These are phyloP conservation scores for Abrus pulchellus DNA, from an alignment of 306 rosid genomes.

Conservation along the genomic window DNA sequence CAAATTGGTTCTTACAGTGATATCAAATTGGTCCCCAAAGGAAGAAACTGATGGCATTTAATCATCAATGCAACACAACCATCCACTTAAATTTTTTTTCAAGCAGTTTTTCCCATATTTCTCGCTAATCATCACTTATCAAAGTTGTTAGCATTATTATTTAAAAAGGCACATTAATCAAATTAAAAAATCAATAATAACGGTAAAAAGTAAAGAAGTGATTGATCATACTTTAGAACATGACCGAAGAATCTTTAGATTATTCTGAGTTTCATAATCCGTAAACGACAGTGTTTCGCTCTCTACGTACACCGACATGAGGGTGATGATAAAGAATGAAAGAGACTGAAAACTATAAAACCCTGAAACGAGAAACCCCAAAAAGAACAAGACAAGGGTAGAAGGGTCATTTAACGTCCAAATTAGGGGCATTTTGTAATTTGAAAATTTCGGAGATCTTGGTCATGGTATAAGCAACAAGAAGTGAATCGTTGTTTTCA, in stretches of 20 bases:
- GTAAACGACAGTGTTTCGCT: conserved; percentile 34
- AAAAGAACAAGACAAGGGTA: not conserved
- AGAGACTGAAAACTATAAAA: not conserved
- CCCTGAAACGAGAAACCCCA: not conserved
- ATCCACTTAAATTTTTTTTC: too few species aligned
- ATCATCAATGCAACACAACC: not conserved
- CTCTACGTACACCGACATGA: conserved; percentile 48
- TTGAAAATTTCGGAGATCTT: not conserved
- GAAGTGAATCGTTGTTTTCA: not conserved
- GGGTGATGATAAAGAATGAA: not conserved
- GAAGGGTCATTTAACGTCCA: not conserved
- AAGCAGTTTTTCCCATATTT: too few species aligned
- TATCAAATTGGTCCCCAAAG: not conserved
- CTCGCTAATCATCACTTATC: conserved; percentile 1
- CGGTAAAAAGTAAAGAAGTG: not conserved
- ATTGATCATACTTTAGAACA: conserved; percentile 60
- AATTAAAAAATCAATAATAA: conserved; percentile 1
- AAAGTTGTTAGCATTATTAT: not conserved
- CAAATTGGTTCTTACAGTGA: not conserved
- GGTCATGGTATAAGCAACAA: not conserved
- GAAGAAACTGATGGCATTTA: conserved; percentile 12
- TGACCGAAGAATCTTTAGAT: conserved; percentile 63
- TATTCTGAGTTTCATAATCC: conserved; percentile 51
- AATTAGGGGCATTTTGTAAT: conserved; percentile 28
- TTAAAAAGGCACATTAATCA: not conserved